Evolutionary conservation across 2,329 filamentous ascomycete genomes (phyloP).

Genomic region (Periconia digitata): DNA sequence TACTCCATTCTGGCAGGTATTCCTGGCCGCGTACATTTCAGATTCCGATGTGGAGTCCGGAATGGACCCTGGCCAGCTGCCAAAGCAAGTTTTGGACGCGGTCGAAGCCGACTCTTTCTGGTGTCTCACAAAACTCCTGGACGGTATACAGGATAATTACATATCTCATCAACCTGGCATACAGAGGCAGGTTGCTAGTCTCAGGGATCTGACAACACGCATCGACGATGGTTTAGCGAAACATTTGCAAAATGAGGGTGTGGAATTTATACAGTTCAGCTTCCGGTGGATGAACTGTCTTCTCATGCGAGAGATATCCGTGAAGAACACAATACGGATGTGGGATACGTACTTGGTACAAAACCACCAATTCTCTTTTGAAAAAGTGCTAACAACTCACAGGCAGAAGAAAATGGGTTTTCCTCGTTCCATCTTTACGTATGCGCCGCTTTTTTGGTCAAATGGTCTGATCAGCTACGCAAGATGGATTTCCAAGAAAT

Average conservation of each 20-base stretch:
- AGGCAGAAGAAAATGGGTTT: slow-evolving; percentile 98
- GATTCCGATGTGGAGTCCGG: slow-evolving; percentile 87
- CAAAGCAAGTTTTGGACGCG: slow-evolving; percentile 86
- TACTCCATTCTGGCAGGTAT: slow-evolving; percentile 97
- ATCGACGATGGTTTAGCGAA: slow-evolving; percentile 84
- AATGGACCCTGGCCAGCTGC: slow-evolving; percentile 95
- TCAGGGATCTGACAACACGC: slow-evolving; percentile 85
- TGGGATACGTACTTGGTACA: slow-evolving; percentile 98
- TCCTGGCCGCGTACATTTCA: slow-evolving; percentile 92
- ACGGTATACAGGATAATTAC: slow-evolving; percentile 98
- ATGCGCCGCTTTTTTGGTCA: slow-evolving; percentile 95
- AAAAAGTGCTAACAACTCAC: slow-evolving; percentile 15
- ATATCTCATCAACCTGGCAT: slow-evolving; percentile 98
- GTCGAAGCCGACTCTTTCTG: slow-evolving; percentile 98
- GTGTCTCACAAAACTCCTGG: slow-evolving; percentile 96
- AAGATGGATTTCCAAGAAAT: slow-evolving; percentile 99
- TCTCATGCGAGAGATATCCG: slow-evolving; percentile 94
- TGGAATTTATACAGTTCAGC: slow-evolving; percentile 99
- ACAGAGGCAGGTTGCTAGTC: slow-evolving; percentile 84
- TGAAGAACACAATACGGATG: slow-evolving; percentile 96
- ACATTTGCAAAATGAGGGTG: slow-evolving; percentile 85
- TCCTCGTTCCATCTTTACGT: slow-evolving; percentile 98
- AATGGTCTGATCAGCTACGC: slow-evolving; percentile 92
- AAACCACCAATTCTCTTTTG: neutral
- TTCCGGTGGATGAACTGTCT: slow-evolving; percentile 99